Evolutionary conservation across 345 rosid species (phyloP), one percentile per base, ranked within the genome.

Genomic region (Rhizophora apiculata): DNA sequence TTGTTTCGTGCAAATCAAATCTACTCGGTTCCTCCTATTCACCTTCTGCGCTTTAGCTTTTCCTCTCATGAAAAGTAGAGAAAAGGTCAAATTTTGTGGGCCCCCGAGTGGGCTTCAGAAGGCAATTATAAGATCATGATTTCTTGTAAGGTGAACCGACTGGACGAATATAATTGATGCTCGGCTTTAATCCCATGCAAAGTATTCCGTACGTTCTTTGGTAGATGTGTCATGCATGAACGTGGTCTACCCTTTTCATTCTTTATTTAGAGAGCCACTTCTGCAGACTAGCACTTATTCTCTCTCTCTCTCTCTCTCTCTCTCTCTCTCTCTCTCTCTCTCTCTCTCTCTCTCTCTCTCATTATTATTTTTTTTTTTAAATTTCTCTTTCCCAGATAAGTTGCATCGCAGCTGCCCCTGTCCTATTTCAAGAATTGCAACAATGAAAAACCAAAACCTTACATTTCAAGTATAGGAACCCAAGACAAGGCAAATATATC

Each of bases 91-190:
- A 53, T 52, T 18, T 7, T 22, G 72, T 62, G 84, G 83, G 82
- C 76, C 76, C 31, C 79, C 32, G 22, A 36, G 37, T 53, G 64
- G 63, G 65, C 78, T 77, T 79, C 68, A 48, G 69, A 81, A 72
- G 51, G 85, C 85, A 85, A 89, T 89, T 76, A 92, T 83, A 87
- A 83, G 88, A 86, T 79, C 76, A 89, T 89, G 92, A 89, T 92
- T 83, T 88, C 81, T 87, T 71, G 93, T 83, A 80, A 74, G 82
- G 75, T 27, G 86, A 71, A 83, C 73, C 71, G 55, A 46, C 81
- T 78, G 6, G 37, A 34, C 37, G 7, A 34, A 34, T 34, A 34
- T 34, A 86, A 59, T 81, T 29, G 75, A 18, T 29, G 29, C 6
- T 67, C 4, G 70, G 75, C 74, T 32, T 66, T 71, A 71, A 68